phyloP scores from a whole-genome alignment of 768 basidiomycete genomes.

The Sistotremastrum niveocremeum region DNA sequence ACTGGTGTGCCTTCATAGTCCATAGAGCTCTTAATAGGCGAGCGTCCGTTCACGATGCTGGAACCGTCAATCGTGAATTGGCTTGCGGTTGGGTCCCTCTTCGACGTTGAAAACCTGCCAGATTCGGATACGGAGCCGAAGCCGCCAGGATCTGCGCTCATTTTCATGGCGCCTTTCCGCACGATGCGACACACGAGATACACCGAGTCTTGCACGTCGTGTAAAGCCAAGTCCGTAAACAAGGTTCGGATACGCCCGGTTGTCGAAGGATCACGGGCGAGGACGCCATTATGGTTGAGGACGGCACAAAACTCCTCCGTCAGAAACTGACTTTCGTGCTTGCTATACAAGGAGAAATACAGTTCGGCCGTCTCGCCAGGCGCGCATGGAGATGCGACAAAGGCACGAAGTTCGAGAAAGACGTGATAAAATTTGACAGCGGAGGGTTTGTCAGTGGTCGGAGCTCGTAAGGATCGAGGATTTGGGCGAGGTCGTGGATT shows the following conservation, averaged over 20 bases:
- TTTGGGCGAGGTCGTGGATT: slow-evolving; percentile 15
- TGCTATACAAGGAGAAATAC: slow-evolving; percentile 86
- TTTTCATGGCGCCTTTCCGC: slow-evolving; percentile 74
- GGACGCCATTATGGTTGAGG: slow-evolving; percentile 83
- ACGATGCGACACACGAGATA: slow-evolving; percentile 88
- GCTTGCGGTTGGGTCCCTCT: slow-evolving; percentile 19
- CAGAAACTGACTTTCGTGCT: slow-evolving; percentile 70
- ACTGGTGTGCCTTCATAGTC: background rate
- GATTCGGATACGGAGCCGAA: slow-evolving; percentile 26
- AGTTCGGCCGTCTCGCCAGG: slow-evolving; percentile 91
- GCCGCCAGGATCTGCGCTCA: slow-evolving; percentile 38
- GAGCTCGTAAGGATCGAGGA: slow-evolving; percentile 20
- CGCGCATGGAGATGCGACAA: slow-evolving; percentile 79
- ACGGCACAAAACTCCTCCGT: slow-evolving; percentile 88
- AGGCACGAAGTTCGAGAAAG: slow-evolving; percentile 81
- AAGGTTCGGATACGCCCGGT: slow-evolving; percentile 60
- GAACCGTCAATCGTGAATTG: slow-evolving; percentile 26
- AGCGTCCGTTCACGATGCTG: slow-evolving; percentile 6
- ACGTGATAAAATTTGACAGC: slow-evolving; percentile 76
- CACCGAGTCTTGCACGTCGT: slow-evolving; percentile 75
- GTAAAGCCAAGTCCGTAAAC: slow-evolving; percentile 77
- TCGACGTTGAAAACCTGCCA: too few species aligned
- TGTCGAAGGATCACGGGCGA: slow-evolving; percentile 62
- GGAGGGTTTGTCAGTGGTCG: slow-evolving; percentile 22
- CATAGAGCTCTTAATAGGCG: background rate